Evolutionary conservation across 2,329 filamentous ascomycete genomes (phyloP).

Genomic region (Beauveria bassiana): DNA sequence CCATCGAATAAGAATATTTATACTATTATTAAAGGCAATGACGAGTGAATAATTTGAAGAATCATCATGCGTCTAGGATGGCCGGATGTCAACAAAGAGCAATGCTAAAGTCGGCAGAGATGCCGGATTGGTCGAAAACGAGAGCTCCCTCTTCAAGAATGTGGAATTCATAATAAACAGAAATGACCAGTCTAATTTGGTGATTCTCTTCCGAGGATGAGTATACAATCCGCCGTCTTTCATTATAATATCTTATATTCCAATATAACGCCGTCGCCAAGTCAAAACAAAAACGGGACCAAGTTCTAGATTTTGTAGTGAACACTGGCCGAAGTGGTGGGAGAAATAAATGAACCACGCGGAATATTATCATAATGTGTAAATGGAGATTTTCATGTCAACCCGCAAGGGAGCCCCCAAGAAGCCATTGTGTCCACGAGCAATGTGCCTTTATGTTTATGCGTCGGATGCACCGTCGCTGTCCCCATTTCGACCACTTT

Average conservation of each 20-base stretch:
- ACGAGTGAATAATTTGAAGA: too few species aligned
- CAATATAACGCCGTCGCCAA: constrained; percentile 2
- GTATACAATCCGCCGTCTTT: background rate
- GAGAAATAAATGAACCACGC: background rate
- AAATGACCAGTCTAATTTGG: background rate
- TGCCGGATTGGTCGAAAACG: too few species aligned
- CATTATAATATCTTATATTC: background rate
- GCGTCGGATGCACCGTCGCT: background rate
- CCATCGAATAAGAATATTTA: too few species aligned
- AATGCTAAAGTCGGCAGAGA: background rate
- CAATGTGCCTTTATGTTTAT: background rate
- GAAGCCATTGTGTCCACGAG: background rate
- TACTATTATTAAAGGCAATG: too few species aligned
- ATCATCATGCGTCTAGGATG: too few species aligned
- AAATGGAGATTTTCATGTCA: too few species aligned
- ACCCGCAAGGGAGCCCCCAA: too few species aligned
- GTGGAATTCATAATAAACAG: background rate
- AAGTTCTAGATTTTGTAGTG: background rate
- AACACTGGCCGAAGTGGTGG: background rate
- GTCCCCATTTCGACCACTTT: background rate
- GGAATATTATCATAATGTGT: too few species aligned
- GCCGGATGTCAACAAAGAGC: background rate
- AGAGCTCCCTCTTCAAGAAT: background rate
- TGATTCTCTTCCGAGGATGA: background rate
- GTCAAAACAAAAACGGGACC: background rate